These are phyloP conservation scores for Chaetomium tenue DNA, from an alignment of 495 filamentous ascomycete genomes.

Conservation along the genomic window DNA sequence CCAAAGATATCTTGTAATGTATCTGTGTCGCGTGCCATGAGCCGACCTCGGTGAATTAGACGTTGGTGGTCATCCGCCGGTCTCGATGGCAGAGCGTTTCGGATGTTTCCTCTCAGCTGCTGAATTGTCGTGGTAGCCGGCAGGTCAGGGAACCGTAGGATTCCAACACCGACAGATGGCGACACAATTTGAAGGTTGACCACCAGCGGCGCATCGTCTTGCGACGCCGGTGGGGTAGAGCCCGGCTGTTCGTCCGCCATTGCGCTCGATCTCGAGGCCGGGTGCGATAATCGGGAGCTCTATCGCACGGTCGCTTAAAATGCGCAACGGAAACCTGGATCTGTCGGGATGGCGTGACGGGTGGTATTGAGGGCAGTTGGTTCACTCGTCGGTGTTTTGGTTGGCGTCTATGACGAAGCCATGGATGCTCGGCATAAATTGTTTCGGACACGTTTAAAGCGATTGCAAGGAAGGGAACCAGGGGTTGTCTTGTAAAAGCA, in stretches of 20 bases:
- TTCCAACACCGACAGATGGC: constrained; percentile 57
- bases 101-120: constrained; percentile 60
- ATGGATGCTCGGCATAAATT: constrained; percentile 10
- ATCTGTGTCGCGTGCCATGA: constrained; percentile 52
- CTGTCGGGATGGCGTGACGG: neutral
- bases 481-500: neutral
- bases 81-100: constrained; percentile 51
- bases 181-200: constrained; percentile 65
- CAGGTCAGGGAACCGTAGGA: constrained; percentile 54
- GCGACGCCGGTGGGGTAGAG: constrained; percentile 18
- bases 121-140: constrained; percentile 56
- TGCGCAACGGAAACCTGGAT: neutral
- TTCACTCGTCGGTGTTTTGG: neutral
- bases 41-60: constrained; percentile 64
- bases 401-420: constrained; percentile 7
- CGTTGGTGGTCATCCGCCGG: constrained; percentile 58
- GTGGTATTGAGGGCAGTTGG: neutral
- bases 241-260: constrained; percentile 24
- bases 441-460: neutral
- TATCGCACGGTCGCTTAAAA: neutral
- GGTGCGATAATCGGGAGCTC: neutral
- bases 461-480: neutral
- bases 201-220: constrained; percentile 26
- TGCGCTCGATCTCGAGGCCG: constrained; percentile 1
- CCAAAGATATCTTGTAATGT: constrained; percentile 58